Base-by-base conservation (phyloP, 768 basidiomycete genomes). In the Kondoa subrosea region DNA sequence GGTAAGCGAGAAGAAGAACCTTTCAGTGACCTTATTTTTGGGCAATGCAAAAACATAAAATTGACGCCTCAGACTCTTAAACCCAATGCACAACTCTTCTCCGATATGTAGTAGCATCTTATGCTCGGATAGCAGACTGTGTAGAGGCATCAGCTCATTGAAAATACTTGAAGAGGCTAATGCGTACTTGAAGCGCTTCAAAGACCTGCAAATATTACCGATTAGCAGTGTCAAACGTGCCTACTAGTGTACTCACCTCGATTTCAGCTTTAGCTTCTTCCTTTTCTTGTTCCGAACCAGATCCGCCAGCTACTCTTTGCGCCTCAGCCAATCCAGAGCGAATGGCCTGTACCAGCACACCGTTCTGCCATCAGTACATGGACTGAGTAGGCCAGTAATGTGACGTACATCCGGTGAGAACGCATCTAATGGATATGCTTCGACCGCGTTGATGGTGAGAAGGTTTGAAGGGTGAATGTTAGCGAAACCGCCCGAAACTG, bases 391-490 rank as follows among this genome's bases (percentile, higher is more conserved):
- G 61, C 17, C 27, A n/a, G 34, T n/a, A 34, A 26, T 30, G 25
- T 40, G 50, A 76, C 82, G 67, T 71, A 93, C 93, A 83, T 96
- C 95, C 26, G 82, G 73, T 0, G 92, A 93, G 80, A 96, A 93
- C 56, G 85, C 81, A 67, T 92, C 91, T 50, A 97, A 80, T 26
- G 90, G 85, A 67, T 91, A 92, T 69, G 88, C 95, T 81, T 99
- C 95, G 59, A 99, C 86, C 68, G 87, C 91, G 80, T 97, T 99
- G 77, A 99, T 87, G 56, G 95, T 97, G 69, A 97, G 81, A 72
- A 84, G 86, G 83, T 96, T 99, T 80, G 92, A 91, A 34, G 91
- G 90, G 79, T 99, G 95, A 56, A 99, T 89, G 68, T 88, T 96
- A 65, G 95, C 92, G 77, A 99, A 96, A 66, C 95, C 95, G 68